Conservation (phyloP, 208 protist genomes). For the Acanthamoeba castellanii region DNA sequence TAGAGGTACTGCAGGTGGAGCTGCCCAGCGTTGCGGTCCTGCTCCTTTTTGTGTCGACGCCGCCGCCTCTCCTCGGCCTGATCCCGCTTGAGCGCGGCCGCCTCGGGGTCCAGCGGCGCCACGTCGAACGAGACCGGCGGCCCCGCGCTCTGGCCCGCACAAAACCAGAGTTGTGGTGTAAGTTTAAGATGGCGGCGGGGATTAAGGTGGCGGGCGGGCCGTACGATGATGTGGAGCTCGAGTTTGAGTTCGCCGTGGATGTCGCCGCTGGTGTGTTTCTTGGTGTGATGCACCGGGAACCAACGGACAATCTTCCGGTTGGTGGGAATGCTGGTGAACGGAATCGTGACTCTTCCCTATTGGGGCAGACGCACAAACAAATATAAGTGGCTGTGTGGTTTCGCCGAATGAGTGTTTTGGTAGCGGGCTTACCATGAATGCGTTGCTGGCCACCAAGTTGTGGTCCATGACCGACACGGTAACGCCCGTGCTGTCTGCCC, state of each 20-base stretch:
- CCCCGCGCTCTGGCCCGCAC: background rate
- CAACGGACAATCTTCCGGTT: constrained; percentile 15
- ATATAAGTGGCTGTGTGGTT: no score
- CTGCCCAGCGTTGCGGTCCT: background rate
- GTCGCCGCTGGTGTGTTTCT: background rate
- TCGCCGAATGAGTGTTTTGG: no score
- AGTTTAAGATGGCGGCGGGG: background rate
- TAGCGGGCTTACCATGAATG: background rate
- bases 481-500: background rate
- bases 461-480: background rate
- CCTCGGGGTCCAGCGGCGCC: background rate
- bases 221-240: background rate
- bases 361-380: no score
- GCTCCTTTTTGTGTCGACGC: background rate
- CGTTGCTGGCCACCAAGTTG: background rate
- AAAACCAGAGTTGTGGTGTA: background rate
- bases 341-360: background rate
- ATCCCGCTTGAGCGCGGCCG: background rate
- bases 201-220: background rate
- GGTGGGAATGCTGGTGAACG: background rate
- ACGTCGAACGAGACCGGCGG: background rate
- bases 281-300: constrained; percentile 54
- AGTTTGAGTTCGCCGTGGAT: constrained; percentile 47
- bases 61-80: background rate
- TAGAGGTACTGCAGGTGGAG: constrained; percentile 7